A percentile compares a stretch with the other conserved stretches of the same genome.
These are phyloP conservation scores for Cryptococcus sp. DNA, from an alignment of 1,284 basidiomycete genomes.

Conservation along the genomic window DNA sequence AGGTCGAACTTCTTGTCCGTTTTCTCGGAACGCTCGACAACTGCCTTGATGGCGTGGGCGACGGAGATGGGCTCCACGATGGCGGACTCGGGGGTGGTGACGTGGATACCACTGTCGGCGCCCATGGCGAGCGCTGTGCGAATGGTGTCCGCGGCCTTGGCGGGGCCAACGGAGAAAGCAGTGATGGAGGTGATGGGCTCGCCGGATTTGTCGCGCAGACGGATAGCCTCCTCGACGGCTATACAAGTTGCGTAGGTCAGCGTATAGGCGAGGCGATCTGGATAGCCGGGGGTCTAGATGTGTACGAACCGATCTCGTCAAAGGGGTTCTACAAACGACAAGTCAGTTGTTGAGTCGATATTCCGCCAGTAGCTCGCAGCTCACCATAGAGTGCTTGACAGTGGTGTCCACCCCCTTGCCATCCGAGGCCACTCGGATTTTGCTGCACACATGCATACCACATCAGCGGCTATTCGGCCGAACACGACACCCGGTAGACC, in stretches of 20 bases:
- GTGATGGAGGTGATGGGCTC: slow-evolving; percentile 78
- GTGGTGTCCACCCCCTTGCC: slow-evolving; percentile 90
- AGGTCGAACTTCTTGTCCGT: slow-evolving; percentile 66
- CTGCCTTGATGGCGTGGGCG: slow-evolving; percentile 67
- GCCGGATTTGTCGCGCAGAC: slow-evolving; percentile 73
- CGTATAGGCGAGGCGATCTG: neutral
- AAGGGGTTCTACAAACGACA: slow-evolving; percentile 74
- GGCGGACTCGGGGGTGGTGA: slow-evolving; percentile 81
- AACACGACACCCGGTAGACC: neutral
- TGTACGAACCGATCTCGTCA: slow-evolving; percentile 81
- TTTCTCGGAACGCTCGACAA: slow-evolving; percentile 60
- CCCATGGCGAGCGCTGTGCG: slow-evolving; percentile 98
- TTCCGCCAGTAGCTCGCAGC: slow-evolving; percentile 24
- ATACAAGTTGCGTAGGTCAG: neutral
- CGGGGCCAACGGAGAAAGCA: slow-evolving; percentile 85
- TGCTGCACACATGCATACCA: slow-evolving; percentile 58
- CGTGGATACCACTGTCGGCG: slow-evolving; percentile 87
- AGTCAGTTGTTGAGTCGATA: slow-evolving; percentile 1
- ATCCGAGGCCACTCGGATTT: slow-evolving; percentile 88
- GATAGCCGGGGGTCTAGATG: neutral
- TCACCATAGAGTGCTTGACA: slow-evolving; percentile 95
- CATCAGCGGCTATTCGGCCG: slow-evolving; percentile 6
- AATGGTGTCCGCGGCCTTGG: slow-evolving; percentile 85
- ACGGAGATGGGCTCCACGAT: slow-evolving; percentile 55
- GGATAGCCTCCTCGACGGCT: slow-evolving; percentile 98